Evolutionary conservation across 768 basidiomycete genomes (phyloP), one percentile per base, ranked within the genome.

Genomic region (Trametes cinnabarina): DNA sequence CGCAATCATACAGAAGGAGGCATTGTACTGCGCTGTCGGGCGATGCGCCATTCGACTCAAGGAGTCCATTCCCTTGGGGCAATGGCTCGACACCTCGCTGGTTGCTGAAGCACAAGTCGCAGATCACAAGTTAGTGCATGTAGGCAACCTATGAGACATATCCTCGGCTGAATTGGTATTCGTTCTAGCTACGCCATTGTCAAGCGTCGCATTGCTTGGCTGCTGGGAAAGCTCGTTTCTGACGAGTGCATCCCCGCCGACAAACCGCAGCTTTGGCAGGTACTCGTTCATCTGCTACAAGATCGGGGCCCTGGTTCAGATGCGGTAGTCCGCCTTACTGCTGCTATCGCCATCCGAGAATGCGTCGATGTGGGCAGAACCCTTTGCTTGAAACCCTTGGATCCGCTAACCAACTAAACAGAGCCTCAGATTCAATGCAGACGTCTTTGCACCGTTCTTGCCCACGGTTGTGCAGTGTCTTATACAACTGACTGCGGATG

Each of bases 191-290:
- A 89, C 68, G 89, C 91, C 0, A 90, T 98, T 52, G 83, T 98
- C 60, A 96, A 98, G 71, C 84, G 94, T n/a, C 83, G 95, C 30
- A 89, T 98, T 62, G 94, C 95, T 1, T 97, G 94, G 94, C 76
- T 98, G 4, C 81, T 98, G 44, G 94, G 95, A 23, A 89, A 87
- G 78, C 94, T 92, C 90, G 79, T 93, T 32, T 76, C 83, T 14
- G 88, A 93, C 46, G 79, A 82, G 56, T 85, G 84, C 61, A 72
- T 80, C 19, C 75, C 80, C 14, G 78, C 84, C 1, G 82, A 82
- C 44, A 83, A 87, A 58, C 75, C 82, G 2, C 73, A 78, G 51
- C 75, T 94, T 26, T 98, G 94, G 92, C 82, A 91, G 61, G 79
- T 94, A 28, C 77, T 98, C 0, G 76, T 89, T 8, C 85, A 91